These are phyloP conservation scores for Pelargonium cotyledonis DNA, from an alignment of 441 rosid species.

Conservation along the genomic window DNA sequence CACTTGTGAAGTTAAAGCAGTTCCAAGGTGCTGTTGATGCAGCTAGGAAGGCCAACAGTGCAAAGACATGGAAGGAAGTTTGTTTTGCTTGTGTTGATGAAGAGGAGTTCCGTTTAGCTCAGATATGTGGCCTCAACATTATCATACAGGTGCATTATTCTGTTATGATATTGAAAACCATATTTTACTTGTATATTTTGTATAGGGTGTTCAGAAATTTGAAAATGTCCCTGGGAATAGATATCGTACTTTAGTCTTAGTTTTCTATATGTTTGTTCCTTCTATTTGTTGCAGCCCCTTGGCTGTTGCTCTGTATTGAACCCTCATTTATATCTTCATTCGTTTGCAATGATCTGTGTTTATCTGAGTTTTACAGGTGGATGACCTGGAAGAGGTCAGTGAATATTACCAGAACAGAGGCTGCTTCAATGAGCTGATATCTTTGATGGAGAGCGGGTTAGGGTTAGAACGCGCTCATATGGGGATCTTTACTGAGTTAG, in stretches of 20 bases:
- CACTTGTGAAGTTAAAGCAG: conserved; percentile 89
- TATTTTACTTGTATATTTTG: neutral
- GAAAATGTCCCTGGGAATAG: neutral
- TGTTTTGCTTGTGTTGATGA: conserved; percentile 99
- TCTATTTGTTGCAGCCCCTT: neutral
- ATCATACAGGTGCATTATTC: conserved; percentile 64
- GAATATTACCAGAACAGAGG: conserved; percentile 98
- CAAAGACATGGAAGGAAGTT: conserved; percentile 99
- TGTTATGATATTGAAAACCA: neutral
- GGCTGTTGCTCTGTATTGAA: too few relatives aligned
- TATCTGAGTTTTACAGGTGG: conserved; percentile 51
- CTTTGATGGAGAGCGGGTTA: conserved; percentile 98
- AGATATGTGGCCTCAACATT: conserved; percentile 93
- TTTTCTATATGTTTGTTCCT: neutral
- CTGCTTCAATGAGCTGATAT: conserved; percentile 88
- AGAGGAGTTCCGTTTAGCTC: conserved; percentile 98
- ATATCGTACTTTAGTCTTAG: neutral
- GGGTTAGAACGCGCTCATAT: conserved; percentile 99
- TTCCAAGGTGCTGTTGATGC: conserved; percentile 99
- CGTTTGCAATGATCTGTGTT: neutral
- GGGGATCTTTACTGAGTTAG: conserved; percentile 98
- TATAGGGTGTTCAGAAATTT: neutral
- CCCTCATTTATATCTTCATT: neutral
- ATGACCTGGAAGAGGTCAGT: conserved; percentile 95
- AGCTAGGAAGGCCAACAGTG: conserved; percentile 97